Percentiles rank a stretch among this genome's conserved stretches.
Conservation (phyloP, 2,329 filamentous ascomycete species). For the Epichloe amarillans region DNA sequence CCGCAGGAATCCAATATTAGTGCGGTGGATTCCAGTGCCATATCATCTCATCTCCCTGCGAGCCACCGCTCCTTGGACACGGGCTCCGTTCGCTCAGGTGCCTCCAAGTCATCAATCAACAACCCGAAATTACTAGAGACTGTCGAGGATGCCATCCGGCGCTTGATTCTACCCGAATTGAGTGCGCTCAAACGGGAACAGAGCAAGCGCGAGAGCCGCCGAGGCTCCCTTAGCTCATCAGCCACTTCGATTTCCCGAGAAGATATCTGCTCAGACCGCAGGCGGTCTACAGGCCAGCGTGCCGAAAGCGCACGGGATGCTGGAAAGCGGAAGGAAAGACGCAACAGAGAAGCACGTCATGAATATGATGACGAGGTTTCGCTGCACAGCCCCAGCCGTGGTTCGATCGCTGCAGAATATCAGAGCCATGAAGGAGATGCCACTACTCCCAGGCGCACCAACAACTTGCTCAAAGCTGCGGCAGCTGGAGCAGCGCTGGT, state of each 20-base stretch:
- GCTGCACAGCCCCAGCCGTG: constrained; percentile 33
- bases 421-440: constrained; percentile 22
- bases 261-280: constrained; percentile 43
- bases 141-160: constrained; percentile 83
- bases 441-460: constrained; percentile 31
- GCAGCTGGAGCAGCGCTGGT: constrained; percentile 27
- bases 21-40: constrained; percentile 37
- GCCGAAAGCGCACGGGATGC: constrained; percentile 40
- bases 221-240: constrained; percentile 49
- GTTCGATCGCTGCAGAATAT: constrained; percentile 29
- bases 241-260: constrained; percentile 41
- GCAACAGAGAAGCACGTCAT: constrained; percentile 41
- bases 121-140: constrained; percentile 84
- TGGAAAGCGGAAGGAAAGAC: constrained; percentile 28
- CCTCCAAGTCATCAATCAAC: constrained; percentile 65
- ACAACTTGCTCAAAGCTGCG: constrained; percentile 30
- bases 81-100: constrained; percentile 36
- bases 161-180: constrained; percentile 80
- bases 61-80: constrained; percentile 44
- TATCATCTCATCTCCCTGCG: constrained; percentile 39
- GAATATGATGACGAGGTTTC: constrained; percentile 39
- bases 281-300: constrained; percentile 47
- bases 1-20: constrained; percentile 40
- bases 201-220: constrained; percentile 59
- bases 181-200: constrained; percentile 85